Base-by-base conservation (phyloP, 2,329 filamentous ascomycete genomes). In the Hypomyces rosellus region DNA sequence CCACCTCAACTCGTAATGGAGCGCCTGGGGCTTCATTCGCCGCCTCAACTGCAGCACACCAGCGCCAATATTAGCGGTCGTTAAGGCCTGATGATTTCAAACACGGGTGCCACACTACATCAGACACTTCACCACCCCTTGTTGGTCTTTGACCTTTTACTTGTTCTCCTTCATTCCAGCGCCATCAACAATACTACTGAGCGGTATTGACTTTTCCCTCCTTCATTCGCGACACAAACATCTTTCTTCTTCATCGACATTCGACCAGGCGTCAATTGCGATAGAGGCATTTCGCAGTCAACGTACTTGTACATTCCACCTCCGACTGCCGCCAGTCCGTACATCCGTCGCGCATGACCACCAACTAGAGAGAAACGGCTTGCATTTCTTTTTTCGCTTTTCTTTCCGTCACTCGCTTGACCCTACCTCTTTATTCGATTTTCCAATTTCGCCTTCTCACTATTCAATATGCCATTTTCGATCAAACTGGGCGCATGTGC, bases 401-500 rank as follows among this genome's bases (percentile, higher is more conserved):
- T n/a, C 18, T 34, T 20, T 34, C 25, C 8, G 42, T 45, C 42
- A 16, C 42, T 45, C 50, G 38, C 47, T 9, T 43, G 34, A 15
- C 43, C 34, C 22, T 15, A n/a, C 7, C 14, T 37, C 14, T 42
- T n/a, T 25, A 20, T 33, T 25, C 15, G 16, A 16, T n/a, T 14
- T 9, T 46, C 34, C 33, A 20, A 5, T 16, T 34, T 37, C 44
- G 44, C 34, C 33, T 18, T 43, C 33, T 15, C 18, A 30, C n/a
- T 15, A n/a, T 25, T 5, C 15, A 5, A 14, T 11, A 54, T 54
- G 51, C 48, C 30, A 22, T 51, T 45, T 5, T 34, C 42, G 41
- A 16, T 45, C 34, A 46, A 38, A 33, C 30, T 41, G 8, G 51
- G 48, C 49, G 51, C 49, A 34, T 16, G 45, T 25, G 49, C 40